Evolutionary conservation across 306 rosid genomes (phyloP), one percentile per base, ranked within the genome.

Genomic region (Carpinus viminea): DNA sequence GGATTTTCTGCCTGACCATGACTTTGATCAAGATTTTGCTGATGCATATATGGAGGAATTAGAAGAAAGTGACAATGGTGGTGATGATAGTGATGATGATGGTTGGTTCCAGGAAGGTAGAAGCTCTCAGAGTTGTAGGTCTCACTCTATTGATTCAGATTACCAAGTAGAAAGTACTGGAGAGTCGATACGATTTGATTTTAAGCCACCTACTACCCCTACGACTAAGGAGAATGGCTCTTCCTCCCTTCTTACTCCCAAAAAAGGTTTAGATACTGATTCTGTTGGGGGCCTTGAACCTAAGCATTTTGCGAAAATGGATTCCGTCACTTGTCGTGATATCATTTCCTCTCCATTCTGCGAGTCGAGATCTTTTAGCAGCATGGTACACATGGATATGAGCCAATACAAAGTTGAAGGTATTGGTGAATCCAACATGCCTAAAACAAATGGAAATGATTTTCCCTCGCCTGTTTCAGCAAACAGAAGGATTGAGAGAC

Each of bases 21-120:
- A 83, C 48, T 89, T 92, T 69, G 91, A 86, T 72, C 48, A 79
- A 73, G 91, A 92, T 57, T 95, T 89, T 50, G 52, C 56, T 50
- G 92, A 91, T 71, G 97, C 93, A 7, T 95, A 95, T 87, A 78
- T 81, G 84, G 97, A 92, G 73, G 85, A 86, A 72, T 68, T 85
- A 56, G 93, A 86, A 80, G 97, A 92, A 64, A 86, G 91, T 80
- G 96, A 88, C 26, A 87, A 86, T 36, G 83, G 80, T n/a, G 68
- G 36, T 61, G 24, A 43, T 47, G 82, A 76, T 77, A 78, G 76
- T 73, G 88, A 72, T 26, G 34, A 73, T 56, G 78, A 73, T 50
- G 61, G 71, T 77, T 71, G 43, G 72, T 53, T 45, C 48, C 69
- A 13, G 70, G 86, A 76, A 71, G 80, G 80, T 64, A 68, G 85